phyloP scores from a whole-genome alignment of 768 basidiomycete genomes.

The Macrolepiota fuliginosa region DNA sequence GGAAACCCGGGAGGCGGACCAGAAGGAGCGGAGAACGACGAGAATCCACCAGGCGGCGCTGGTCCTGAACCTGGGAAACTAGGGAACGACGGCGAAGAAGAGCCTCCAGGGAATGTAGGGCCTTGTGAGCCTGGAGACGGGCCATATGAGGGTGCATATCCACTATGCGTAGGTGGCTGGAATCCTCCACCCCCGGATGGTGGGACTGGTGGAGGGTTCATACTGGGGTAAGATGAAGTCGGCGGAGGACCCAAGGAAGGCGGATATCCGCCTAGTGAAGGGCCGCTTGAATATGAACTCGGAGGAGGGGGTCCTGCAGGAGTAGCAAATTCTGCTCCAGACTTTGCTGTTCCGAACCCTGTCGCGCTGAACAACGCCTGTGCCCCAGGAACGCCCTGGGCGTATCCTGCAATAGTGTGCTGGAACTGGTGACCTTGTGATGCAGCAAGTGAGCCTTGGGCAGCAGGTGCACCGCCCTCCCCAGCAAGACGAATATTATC shows the following conservation, averaged over 20 bases:
- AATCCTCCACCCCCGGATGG: conserved; percentile 12
- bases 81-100: conserved; percentile 11
- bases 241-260: conserved; percentile 19
- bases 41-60: neutral
- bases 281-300: conserved; percentile 13
- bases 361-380: conserved; percentile 34
- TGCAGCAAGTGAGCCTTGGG: conserved; percentile 48
- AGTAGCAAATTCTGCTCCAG: conserved; percentile 21
- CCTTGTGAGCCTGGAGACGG: conserved; percentile 21
- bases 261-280: conserved; percentile 20
- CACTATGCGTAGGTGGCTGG: conserved; percentile 20
- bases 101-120: conserved; percentile 18
- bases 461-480: conserved; percentile 44
- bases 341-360: conserved; percentile 23
- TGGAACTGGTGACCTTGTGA: conserved; percentile 49
- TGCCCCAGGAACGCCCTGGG: conserved; percentile 45
- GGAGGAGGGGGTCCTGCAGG: conserved; percentile 6
- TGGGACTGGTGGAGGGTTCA: neutral
- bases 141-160: conserved; percentile 34
- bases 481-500: conserved; percentile 62
- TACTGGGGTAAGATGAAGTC: conserved; percentile 17
- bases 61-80: neutral
- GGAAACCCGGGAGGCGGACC: conserved; percentile 16
- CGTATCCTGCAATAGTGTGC: conserved; percentile 44
- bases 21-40: neutral